Percentiles rank a stretch among this genome's conserved stretches.
Evolutionary conservation across 2,329 filamentous ascomycete species (phyloP).

Genomic region (Fonsecaea pugnacius): DNA sequence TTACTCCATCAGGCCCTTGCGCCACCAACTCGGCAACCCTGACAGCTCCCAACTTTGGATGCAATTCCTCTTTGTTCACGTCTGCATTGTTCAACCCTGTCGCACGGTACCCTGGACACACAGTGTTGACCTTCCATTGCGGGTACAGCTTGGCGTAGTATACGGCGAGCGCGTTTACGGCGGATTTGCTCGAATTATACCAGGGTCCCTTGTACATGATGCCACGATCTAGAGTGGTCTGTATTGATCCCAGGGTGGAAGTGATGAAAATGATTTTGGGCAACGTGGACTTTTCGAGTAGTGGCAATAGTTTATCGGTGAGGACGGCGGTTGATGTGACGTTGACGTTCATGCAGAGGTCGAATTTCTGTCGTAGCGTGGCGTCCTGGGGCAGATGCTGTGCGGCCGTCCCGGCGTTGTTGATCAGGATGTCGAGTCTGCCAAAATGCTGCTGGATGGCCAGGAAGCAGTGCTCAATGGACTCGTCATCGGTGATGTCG

Average conservation of each 20-base stretch:
- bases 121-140: constrained; percentile 34
- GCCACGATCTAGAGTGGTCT: constrained; percentile 21
- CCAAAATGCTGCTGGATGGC: constrained; percentile 43
- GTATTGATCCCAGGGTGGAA: constrained; percentile 27
- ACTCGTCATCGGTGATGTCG: constrained; percentile 43
- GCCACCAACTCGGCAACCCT: constrained; percentile 34
- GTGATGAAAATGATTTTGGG: constrained; percentile 36
- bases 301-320: constrained; percentile 31
- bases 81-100: constrained; percentile 26
- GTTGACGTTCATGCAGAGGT: constrained; percentile 38
- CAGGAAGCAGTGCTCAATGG: constrained; percentile 41
- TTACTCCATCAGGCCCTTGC: constrained; percentile 29
- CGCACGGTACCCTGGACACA: constrained; percentile 34
- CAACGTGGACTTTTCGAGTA: constrained; percentile 32
- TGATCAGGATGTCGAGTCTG: constrained; percentile 44
- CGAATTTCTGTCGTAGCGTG: constrained; percentile 34
- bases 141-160: constrained; percentile 34
- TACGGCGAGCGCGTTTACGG: constrained; percentile 31
- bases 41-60: constrained; percentile 32
- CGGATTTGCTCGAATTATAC: constrained; percentile 34
- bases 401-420: constrained; percentile 42
- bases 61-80: constrained; percentile 27
- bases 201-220: constrained; percentile 16
- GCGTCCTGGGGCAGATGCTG: constrained; percentile 23
- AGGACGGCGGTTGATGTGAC: constrained; percentile 35